Percentiles rank a stretch among this genome's conserved stretches.
Conservation (phyloP, 257 asterid genomes). For the Phtheirospermum japonicum region DNA sequence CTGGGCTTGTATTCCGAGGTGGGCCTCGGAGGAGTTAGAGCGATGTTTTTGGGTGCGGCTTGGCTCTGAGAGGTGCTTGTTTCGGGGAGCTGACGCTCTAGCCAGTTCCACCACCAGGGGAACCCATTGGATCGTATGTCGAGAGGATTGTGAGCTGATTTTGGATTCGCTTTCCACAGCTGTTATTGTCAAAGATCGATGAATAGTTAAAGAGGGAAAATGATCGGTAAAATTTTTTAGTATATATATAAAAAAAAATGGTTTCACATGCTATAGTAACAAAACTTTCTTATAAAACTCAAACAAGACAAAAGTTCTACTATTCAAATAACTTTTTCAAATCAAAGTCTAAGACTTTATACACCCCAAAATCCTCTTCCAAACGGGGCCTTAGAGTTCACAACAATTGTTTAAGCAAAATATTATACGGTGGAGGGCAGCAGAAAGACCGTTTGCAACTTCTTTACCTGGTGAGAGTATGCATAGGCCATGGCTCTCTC, state of each 20-base stretch:
- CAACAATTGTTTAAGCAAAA: no score
- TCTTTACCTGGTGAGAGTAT: constrained; percentile 71
- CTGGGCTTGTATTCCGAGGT: constrained; percentile 60
- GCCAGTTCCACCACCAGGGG: constrained; percentile 99
- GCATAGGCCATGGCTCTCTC: constrained; percentile 96
- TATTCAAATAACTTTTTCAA: background rate
- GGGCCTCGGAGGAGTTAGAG: constrained; percentile 58
- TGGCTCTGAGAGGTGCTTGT: constrained; percentile 40
- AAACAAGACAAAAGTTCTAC: no score
- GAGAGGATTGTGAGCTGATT: constrained; percentile 37
- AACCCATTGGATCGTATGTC: constrained; percentile 55
- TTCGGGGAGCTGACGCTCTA: constrained; percentile 66
- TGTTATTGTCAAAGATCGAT: constrained; percentile 20
- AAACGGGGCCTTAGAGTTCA: no score
- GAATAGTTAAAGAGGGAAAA: background rate
- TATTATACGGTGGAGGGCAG: no score
- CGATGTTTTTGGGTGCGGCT: constrained; percentile 32
- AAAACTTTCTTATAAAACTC: no score
- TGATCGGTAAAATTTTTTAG: no score
- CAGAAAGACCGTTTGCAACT: no score
- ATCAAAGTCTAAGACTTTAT: no score
- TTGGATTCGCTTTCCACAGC: constrained; percentile 68
- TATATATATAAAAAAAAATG: no score
- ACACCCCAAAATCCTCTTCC: no score
- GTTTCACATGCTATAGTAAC: no score